Percentiles rank a stretch among this genome's conserved stretches.
These are phyloP conservation scores for Candida endomychidarum DNA, from an alignment of 805 yeast species.

Conservation along the genomic window DNA sequence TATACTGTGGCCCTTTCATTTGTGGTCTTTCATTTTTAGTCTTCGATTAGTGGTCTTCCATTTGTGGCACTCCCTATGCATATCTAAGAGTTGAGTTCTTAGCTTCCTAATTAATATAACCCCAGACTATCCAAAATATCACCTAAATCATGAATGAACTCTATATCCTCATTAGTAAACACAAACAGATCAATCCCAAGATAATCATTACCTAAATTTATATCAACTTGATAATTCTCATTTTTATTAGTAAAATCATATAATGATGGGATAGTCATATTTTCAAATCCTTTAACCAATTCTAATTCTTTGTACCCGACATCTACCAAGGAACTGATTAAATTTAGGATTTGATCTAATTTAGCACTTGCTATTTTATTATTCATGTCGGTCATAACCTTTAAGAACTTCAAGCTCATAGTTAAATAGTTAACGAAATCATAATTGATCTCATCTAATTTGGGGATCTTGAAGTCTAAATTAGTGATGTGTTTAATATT, in stretches of 20 bases:
- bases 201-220: slow-evolving; percentile 19
- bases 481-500: slow-evolving; percentile 6
- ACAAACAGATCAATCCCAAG: slow-evolving; percentile 14
- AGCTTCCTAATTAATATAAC: too few relatives aligned
- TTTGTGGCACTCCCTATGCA: too few relatives aligned
- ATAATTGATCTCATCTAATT: slow-evolving; percentile 10
- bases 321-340: background rate
- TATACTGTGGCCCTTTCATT: too few relatives aligned
- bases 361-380: slow-evolving; percentile 21
- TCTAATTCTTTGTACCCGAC: slow-evolving; percentile 2
- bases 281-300: background rate
- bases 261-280: slow-evolving; percentile 3
- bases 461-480: slow-evolving; percentile 1
- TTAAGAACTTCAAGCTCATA: slow-evolving; percentile 18
- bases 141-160: slow-evolving; percentile 15
- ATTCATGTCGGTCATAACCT: slow-evolving; percentile 21
- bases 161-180: slow-evolving; percentile 21
- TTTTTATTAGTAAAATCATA: slow-evolving; percentile 1
- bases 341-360: slow-evolving; percentile 9
- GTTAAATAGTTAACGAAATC: slow-evolving; percentile 20
- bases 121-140: background rate
- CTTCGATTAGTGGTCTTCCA: too few relatives aligned
- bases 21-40: too few relatives aligned
- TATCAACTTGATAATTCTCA: slow-evolving; percentile 1
- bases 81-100: too few relatives aligned